Evolutionary conservation across 257 asterid genomes (phyloP), one percentile per base, ranked within the genome.

Genomic region (Plantago major): DNA sequence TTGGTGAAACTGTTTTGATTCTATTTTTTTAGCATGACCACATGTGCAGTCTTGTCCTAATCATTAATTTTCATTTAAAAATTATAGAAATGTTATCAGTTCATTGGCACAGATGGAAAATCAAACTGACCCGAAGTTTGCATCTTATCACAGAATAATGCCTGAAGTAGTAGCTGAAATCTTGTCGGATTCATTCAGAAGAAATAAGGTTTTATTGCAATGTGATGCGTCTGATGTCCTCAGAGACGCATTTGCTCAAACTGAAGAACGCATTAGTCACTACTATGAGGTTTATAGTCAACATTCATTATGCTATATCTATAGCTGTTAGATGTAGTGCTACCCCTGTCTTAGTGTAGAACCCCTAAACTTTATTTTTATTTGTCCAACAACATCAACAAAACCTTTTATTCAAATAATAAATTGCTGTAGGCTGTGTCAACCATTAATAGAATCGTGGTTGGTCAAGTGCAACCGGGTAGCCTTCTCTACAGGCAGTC

Each of bases 151-250:
- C 85, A 93, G 99, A 80, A 81, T 89, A 71, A 78, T 93, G 88
- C 97, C 97, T 64, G 91, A 89, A 73, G 81, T 81, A 64, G 73
- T 93, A 65, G 76, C 87, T 72, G 84, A 81, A 65, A 79, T 93
- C 76, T 81, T 93, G 84, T 82, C 96, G 3, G 93, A 87, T 77
- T 66, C 95, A 17, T 73, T 76, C 57, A 84, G 73, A 78, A 85
- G 88, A 76, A 91, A 85, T 74, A 72, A 74, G 76, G 83, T 93
- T 63, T 67, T 93, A 71, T 78, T 75, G 42, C 87, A 66, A 56
- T 62, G 78, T 49, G 86, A 89, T 42, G 96, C 99, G 62, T 83
- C 99, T 38, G 96, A 87, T 69, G 95, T 93, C 68, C 99, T 93
- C 57, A 79, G 83, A 78, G 99, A 93, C 73, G 97, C 97, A 66